A percentile compares a stretch with the other conserved stretches of the same genome.
phyloP scores from a whole-genome alignment of 192 early-diverging fungal species.

The Haplosporangium gracile region DNA sequence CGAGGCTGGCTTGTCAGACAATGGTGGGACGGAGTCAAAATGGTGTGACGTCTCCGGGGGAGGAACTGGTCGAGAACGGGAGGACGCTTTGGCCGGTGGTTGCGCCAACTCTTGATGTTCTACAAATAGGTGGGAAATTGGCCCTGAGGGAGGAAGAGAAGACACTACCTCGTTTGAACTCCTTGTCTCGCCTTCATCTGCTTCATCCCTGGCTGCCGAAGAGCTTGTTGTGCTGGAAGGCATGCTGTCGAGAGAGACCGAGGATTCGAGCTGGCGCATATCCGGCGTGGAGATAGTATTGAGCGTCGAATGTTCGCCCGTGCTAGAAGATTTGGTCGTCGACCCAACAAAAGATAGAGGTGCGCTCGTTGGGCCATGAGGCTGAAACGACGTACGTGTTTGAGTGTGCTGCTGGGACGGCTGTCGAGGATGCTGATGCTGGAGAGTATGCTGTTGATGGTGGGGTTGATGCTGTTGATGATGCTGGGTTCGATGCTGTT shows the following conservation, averaged over 20 bases:
- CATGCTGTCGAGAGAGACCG: constrained; percentile 20
- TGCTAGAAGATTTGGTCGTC: constrained; percentile 13
- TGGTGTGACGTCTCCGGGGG: constrained; percentile 3
- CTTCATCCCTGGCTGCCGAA: constrained; percentile 4
- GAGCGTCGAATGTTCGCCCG: constrained; percentile 7
- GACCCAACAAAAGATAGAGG: constrained; percentile 23
- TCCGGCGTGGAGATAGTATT: constrained; percentile 30
- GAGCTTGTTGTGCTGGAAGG: background rate
- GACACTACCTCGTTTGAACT: background rate
- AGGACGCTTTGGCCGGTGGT: constrained; percentile 1
- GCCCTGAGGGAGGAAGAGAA: background rate
- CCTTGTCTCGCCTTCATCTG: background rate
- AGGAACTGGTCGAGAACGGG: background rate
- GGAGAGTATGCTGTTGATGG: constrained; percentile 2
- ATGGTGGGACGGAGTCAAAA: constrained; percentile 5
- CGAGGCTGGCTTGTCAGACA: constrained; percentile 1
- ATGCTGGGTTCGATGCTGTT: constrained; percentile 14
- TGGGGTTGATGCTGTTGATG: background rate
- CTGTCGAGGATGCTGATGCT: constrained; percentile 14
- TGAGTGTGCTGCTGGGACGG: constrained; percentile 10
- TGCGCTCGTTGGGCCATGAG: constrained; percentile 39
- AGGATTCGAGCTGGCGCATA: constrained; percentile 40
- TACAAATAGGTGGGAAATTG: background rate
- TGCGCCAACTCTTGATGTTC: constrained; percentile 12
- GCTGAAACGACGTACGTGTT: background rate